Evolutionary conservation across 1,139 yeast species (phyloP).

Genomic region (Debaryomyces sp.): DNA sequence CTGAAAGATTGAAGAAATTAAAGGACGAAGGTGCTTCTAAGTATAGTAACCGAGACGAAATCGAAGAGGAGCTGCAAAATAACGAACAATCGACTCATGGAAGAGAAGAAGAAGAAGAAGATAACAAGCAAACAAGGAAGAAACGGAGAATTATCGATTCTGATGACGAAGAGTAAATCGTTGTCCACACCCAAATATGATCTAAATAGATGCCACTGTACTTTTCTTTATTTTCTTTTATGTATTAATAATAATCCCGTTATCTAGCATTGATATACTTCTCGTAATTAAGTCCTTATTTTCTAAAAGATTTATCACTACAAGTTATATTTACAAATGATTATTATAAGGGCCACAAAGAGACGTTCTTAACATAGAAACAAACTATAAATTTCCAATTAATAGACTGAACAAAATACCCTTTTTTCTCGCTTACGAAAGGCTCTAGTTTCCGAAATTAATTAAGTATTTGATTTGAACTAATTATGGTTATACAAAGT

Average conservation of each 20-base stretch:
- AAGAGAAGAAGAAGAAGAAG: constrained; percentile 27
- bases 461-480: neutral
- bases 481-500: neutral
- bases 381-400: too few relatives aligned
- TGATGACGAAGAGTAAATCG: constrained; percentile 40
- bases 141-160: constrained; percentile 49
- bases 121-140: constrained; percentile 48
- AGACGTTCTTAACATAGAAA: too few relatives aligned
- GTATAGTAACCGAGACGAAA: constrained; percentile 46
- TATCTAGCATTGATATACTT: neutral
- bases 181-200: neutral
- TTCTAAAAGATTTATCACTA: neutral
- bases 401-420: too few relatives aligned
- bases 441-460: too few relatives aligned
- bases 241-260: constrained; percentile 2
- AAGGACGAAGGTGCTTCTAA: constrained; percentile 60
- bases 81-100: constrained; percentile 64
- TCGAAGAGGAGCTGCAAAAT: constrained; percentile 22
- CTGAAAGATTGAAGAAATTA: constrained; percentile 62
- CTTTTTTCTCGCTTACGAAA: too few relatives aligned
- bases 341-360: too few relatives aligned
- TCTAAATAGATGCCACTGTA: neutral
- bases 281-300: neutral
- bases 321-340: too few relatives aligned
- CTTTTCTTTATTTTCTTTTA: constrained; percentile 2